These are phyloP conservation scores for Starmerella apicola DNA, from an alignment of 805 yeast genomes.

Conservation along the genomic window DNA sequence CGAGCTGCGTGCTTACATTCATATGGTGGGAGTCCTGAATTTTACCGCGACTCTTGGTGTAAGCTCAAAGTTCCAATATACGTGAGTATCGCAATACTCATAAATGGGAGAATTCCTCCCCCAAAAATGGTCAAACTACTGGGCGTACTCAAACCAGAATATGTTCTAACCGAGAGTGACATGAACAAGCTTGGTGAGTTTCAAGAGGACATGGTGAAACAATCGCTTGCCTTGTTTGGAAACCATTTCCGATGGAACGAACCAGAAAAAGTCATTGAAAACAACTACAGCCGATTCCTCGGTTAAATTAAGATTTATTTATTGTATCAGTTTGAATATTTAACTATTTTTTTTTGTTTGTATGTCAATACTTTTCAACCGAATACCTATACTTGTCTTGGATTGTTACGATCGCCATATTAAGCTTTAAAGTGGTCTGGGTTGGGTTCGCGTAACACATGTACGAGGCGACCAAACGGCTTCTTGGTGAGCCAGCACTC, in stretches of 20 bases:
- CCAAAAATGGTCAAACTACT: slow-evolving; percentile 27
- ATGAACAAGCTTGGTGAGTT: slow-evolving; percentile 25
- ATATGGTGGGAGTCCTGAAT: slow-evolving; percentile 71
- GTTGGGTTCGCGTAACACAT: too few species aligned
- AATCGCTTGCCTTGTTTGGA: slow-evolving; percentile 4
- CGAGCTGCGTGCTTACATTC: slow-evolving; percentile 61
- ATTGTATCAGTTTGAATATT: too few species aligned
- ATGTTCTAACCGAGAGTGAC: slow-evolving; percentile 45
- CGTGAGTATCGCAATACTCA: slow-evolving; percentile 44
- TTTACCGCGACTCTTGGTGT: slow-evolving; percentile 22
- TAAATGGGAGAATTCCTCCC: slow-evolving; percentile 30
- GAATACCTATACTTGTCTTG: too few species aligned
- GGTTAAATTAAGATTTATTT: too few species aligned
- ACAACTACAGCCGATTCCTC: slow-evolving; percentile 4
- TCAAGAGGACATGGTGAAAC: slow-evolving; percentile 18
- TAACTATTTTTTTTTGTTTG: too few species aligned
- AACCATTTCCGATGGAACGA: slow-evolving; percentile 7
- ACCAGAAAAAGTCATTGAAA: slow-evolving; percentile 1
- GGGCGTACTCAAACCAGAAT: slow-evolving; percentile 27
- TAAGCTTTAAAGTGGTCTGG: too few species aligned
- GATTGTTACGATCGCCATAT: too few species aligned
- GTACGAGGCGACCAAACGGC: slow-evolving; percentile 11
- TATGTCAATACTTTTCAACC: too few species aligned
- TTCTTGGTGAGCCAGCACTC: slow-evolving; percentile 17
- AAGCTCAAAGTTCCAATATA: slow-evolving; percentile 25